A percentile compares a stretch with the other conserved stretches of the same genome.
Conservation (phyloP, 495 filamentous ascomycete species). For the Trichoderma asperelloides region DNA sequence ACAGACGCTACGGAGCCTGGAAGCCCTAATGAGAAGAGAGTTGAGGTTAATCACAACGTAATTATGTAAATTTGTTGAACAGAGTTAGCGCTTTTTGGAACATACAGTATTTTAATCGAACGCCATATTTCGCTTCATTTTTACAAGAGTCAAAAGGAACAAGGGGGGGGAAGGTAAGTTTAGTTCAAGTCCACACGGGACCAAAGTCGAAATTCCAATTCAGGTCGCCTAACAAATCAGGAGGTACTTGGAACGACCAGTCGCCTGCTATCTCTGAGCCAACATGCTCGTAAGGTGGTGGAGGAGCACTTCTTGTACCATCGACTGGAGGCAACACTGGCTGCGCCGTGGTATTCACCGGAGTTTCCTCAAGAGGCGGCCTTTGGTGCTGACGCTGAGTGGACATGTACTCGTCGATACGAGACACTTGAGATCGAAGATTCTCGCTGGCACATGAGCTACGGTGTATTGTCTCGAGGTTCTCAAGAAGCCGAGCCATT, state of each 20-base stretch:
- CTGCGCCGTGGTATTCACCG: neutral
- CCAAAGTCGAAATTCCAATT: slow-evolving; percentile 11
- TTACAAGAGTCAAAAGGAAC: neutral
- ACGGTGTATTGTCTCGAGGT: slow-evolving; percentile 33
- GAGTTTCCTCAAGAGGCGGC: neutral
- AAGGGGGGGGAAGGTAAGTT: neutral
- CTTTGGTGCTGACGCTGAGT: slow-evolving; percentile 10
- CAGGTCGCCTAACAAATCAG: slow-evolving; percentile 4
- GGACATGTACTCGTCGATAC: slow-evolving; percentile 42
- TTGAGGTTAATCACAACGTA: neutral
- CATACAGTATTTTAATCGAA: neutral
- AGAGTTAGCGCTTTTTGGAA: neutral
- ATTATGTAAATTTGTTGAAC: slow-evolving; percentile 1
- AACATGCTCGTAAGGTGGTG: neutral
- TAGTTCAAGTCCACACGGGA: neutral
- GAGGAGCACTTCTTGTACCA: neutral
- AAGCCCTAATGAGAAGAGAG: slow-evolving; percentile 8
- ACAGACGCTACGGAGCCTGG: neutral
- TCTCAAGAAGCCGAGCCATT: slow-evolving; percentile 41
- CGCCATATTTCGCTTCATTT: neutral
- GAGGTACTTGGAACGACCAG: slow-evolving; percentile 3
- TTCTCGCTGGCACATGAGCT: slow-evolving; percentile 31
- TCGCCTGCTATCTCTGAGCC: neutral
- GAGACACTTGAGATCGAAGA: slow-evolving; percentile 34
- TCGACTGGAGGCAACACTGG: neutral